A percentile compares a stretch with the other conserved stretches of the same genome.
Evolutionary conservation across 768 basidiomycete genomes (phyloP).

Genomic region (Tulasnella sp.): DNA sequence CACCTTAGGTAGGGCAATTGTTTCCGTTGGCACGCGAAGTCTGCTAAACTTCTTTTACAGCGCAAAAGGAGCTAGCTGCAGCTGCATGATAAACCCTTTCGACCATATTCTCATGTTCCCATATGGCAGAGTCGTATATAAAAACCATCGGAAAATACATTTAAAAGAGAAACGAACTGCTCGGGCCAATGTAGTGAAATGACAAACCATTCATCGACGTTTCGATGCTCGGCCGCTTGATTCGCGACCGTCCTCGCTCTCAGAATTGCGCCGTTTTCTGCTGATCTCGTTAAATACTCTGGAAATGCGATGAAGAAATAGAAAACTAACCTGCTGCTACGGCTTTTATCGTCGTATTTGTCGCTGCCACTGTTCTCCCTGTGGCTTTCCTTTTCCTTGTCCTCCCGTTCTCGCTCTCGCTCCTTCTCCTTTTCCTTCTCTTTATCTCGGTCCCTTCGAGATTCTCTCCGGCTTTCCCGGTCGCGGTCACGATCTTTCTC

Average conservation of each 20-base stretch:
- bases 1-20: slow-evolving; percentile 48
- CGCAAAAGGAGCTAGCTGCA: slow-evolving; percentile 32
- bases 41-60: slow-evolving; percentile 4
- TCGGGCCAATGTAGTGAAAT: neutral
- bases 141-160: slow-evolving; percentile 18
- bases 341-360: slow-evolving; percentile 14
- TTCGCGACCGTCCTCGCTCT: slow-evolving; percentile 16
- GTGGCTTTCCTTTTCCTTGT: slow-evolving; percentile 9
- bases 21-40: neutral
- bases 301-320: neutral
- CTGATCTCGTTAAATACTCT: neutral
- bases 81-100: neutral
- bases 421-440: slow-evolving; percentile 27
- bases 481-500: slow-evolving; percentile 19
- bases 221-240: slow-evolving; percentile 22
- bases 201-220: slow-evolving; percentile 18
- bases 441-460: slow-evolving; percentile 22
- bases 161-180: slow-evolving; percentile 7
- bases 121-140: neutral
- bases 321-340: neutral
- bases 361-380: slow-evolving; percentile 9
- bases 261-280: slow-evolving; percentile 22
- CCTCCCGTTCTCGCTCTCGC: slow-evolving; percentile 27
- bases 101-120: neutral
- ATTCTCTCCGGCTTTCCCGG: slow-evolving; percentile 26